Evolutionary conservation across 2,329 filamentous ascomycete genomes (phyloP).

Genomic region (Colletotrichum sublineola): DNA sequence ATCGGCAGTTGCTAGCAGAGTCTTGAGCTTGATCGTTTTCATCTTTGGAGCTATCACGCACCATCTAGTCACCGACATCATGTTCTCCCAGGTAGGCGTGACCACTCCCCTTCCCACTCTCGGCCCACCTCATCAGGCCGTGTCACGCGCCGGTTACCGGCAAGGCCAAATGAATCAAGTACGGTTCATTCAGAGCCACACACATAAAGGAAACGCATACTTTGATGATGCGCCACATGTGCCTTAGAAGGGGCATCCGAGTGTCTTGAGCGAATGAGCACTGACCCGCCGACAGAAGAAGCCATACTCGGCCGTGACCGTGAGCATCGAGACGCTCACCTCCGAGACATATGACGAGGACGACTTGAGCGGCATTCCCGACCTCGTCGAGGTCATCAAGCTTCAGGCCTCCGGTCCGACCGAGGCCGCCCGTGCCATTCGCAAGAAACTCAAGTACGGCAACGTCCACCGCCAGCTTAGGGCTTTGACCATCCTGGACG

Average conservation of each 20-base stretch:
- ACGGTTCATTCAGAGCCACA: neutral
- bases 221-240: neutral
- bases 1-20: no score
- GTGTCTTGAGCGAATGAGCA: neutral
- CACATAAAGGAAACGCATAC: neutral
- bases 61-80: neutral
- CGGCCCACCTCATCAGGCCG: neutral
- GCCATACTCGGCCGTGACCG: slow-evolving; percentile 93
- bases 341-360: slow-evolving; percentile 92
- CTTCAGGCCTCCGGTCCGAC: slow-evolving; percentile 88
- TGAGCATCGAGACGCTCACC: slow-evolving; percentile 90
- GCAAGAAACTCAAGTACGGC: slow-evolving; percentile 99
- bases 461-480: slow-evolving; percentile 93
- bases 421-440: slow-evolving; percentile 90
- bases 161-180: slow-evolving; percentile 1
- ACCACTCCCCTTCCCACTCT: slow-evolving; percentile 9
- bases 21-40: neutral
- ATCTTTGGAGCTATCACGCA: neutral
- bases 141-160: slow-evolving; percentile 7
- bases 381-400: slow-evolving; percentile 93
- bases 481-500: slow-evolving; percentile 89
- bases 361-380: slow-evolving; percentile 90
- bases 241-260: neutral
- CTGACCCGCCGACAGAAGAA: slow-evolving; percentile 60
- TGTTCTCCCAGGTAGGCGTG: slow-evolving; percentile 35